phyloP scores from a whole-genome alignment of 306 rosid species.

The Bauhinia variegata region DNA sequence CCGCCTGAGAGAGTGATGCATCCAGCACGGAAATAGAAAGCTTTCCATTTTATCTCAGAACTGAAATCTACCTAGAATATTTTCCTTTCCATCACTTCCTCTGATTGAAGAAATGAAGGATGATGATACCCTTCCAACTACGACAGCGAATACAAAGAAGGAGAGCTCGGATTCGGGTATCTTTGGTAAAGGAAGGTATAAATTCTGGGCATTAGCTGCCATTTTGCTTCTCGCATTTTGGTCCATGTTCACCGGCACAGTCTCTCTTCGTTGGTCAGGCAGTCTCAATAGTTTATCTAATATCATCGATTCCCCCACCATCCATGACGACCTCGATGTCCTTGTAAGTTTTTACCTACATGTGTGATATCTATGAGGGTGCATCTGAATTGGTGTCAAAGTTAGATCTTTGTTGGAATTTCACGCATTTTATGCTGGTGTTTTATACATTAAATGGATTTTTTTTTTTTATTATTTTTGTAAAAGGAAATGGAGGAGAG shows the following conservation, averaged over 20 bases:
- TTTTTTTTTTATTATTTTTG: not conserved
- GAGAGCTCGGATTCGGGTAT: conserved; percentile 62
- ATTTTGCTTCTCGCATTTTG: conserved; percentile 91
- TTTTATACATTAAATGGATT: not conserved
- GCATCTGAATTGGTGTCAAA: not conserved
- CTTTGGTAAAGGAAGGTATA: conserved; percentile 80
- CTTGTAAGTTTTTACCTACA: conserved; percentile 55
- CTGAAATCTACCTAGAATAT: not conserved
- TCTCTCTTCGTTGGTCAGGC: conserved; percentile 94
- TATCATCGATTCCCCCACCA: conserved; percentile 62
- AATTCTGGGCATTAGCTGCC: conserved; percentile 93
- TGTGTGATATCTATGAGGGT: not conserved
- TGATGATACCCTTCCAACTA: conserved; percentile 78
- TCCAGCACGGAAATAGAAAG: not conserved
- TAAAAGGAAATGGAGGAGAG: conserved; percentile 98
- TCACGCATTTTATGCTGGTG: not conserved
- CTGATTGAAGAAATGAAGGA: conserved; percentile 81
- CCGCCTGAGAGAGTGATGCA: conserved; percentile 29
- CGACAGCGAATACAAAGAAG: conserved; percentile 56
- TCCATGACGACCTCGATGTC: conserved; percentile 89
- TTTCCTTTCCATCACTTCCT: not conserved
- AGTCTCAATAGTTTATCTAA: conserved; percentile 70
- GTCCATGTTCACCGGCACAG: conserved; percentile 98
- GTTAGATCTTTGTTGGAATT: conserved; percentile 42
- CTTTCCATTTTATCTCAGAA: not conserved